A percentile compares a stretch with the other conserved stretches of the same genome.
Evolutionary conservation across 2,329 filamentous ascomycete genomes (phyloP).

Genomic region (Verticillium nubilum): DNA sequence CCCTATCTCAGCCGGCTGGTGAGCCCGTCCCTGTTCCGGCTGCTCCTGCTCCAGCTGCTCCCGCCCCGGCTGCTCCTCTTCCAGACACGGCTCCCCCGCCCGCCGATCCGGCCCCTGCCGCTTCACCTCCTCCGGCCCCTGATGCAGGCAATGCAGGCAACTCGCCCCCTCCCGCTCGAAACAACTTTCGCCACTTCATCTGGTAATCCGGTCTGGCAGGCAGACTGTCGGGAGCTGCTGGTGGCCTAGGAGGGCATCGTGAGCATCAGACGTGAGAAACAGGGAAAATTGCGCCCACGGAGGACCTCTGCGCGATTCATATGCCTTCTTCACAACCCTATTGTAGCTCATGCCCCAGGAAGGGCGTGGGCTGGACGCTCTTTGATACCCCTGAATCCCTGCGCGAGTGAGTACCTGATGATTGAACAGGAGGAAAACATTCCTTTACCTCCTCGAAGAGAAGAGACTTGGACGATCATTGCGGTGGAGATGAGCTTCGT

Average conservation of each 20-base stretch:
- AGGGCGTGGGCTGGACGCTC: conserved; percentile 6
- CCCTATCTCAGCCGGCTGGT: not conserved
- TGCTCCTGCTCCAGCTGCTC: not conserved
- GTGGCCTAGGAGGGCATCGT: no score
- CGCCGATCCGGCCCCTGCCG: not conserved
- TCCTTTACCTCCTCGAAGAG: not conserved
- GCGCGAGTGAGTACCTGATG: not conserved
- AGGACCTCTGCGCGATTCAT: not conserved
- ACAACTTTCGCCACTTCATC: not conserved
- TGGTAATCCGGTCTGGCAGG: not conserved
- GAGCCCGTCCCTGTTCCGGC: not conserved
- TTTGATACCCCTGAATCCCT: not conserved
- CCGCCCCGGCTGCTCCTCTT: not conserved
- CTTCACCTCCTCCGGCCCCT: not conserved
- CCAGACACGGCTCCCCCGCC: not conserved
- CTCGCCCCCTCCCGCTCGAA: not conserved
- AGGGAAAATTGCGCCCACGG: not conserved
- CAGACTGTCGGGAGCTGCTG: no score
- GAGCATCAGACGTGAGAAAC: not conserved
- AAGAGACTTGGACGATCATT: not conserved
- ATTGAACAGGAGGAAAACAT: not conserved
- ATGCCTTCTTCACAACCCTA: not conserved
- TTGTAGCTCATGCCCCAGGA: conserved; percentile 3
- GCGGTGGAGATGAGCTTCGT: not conserved
- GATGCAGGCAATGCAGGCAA: not conserved